Percentiles rank a stretch among this genome's conserved stretches.
phyloP scores from a whole-genome alignment of 257 asterid species.

The Penstemon eatonii region DNA sequence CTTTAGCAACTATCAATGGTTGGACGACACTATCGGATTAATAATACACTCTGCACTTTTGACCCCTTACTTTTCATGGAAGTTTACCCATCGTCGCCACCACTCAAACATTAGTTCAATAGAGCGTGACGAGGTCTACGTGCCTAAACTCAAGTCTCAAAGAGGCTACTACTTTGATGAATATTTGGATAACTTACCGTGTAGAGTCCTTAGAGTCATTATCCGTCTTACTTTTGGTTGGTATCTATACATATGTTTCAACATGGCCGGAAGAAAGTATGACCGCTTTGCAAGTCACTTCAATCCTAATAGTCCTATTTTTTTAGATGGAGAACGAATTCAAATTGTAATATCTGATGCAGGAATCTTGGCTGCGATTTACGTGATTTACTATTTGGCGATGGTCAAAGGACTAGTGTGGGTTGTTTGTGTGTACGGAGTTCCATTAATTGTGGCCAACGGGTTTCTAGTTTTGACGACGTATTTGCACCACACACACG shows the following conservation, averaged over 20 bases:
- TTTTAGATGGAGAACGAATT: slow-evolving; percentile 56
- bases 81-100: slow-evolving; percentile 46
- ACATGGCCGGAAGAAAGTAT: slow-evolving; percentile 59
- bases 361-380: slow-evolving; percentile 45
- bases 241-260: slow-evolving; percentile 70
- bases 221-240: slow-evolving; percentile 25
- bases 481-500: slow-evolving; percentile 76
- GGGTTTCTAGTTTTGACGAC: slow-evolving; percentile 73
- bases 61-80: slow-evolving; percentile 31
- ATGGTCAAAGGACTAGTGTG: slow-evolving; percentile 58
- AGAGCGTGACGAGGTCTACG: too few species aligned
- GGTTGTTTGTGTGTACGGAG: slow-evolving; percentile 54
- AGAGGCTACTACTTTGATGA: too few species aligned
- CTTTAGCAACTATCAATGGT: too few species aligned
- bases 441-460: slow-evolving; percentile 58
- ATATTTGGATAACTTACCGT: too few species aligned
- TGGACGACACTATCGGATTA: too few species aligned
- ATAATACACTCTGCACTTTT: too few species aligned
- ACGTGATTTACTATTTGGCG: slow-evolving; percentile 43
- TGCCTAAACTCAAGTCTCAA: too few species aligned
- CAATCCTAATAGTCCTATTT: slow-evolving; percentile 66
- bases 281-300: slow-evolving; percentile 71
- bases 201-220: too few species aligned
- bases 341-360: slow-evolving; percentile 59
- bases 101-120: background rate